A percentile compares a stretch with the other conserved stretches of the same genome.
Evolutionary conservation across 2,329 filamentous ascomycete species (phyloP).

Genomic region (Pyricularia sp.): DNA sequence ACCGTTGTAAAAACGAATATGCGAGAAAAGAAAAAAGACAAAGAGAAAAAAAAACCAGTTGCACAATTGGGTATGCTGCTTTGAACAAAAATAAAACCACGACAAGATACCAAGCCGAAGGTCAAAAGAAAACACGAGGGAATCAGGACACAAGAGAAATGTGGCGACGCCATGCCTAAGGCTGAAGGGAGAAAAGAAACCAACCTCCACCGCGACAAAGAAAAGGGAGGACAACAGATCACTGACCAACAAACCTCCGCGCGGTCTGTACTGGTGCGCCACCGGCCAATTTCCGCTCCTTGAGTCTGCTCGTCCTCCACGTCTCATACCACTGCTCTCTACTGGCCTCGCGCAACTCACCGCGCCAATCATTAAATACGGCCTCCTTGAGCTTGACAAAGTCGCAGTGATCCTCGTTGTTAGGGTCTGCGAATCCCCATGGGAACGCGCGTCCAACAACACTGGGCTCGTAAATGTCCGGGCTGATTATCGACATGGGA

Average conservation of each 20-base stretch:
- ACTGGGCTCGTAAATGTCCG: constrained; percentile 77
- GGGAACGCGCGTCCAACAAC: constrained; percentile 81
- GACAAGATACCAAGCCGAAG: background rate
- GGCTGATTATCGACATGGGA: constrained; percentile 87
- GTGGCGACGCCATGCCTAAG: background rate
- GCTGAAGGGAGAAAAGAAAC: background rate
- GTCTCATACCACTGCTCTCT: constrained; percentile 92
- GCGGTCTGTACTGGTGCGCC: background rate
- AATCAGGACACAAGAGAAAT: background rate
- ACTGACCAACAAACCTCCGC: background rate
- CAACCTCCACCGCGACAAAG: background rate
- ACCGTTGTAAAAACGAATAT: background rate
- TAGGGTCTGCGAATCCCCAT: constrained; percentile 94
- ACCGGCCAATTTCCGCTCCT: constrained; percentile 32
- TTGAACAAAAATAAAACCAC: background rate
- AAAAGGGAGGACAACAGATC: background rate
- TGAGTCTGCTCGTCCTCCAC: constrained; percentile 71
- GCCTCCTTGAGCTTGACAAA: constrained; percentile 84
- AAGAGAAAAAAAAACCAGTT: background rate
- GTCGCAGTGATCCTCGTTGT: constrained; percentile 86
- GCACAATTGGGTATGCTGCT: background rate
- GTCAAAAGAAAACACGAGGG: background rate
- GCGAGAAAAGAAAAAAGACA: background rate
- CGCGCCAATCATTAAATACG: constrained; percentile 89
- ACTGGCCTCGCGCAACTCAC: constrained; percentile 81